A percentile compares a stretch with the other conserved stretches of the same genome.
Conservation (phyloP, 352 stramenopile species). For the Globisporangium echinulatum region DNA sequence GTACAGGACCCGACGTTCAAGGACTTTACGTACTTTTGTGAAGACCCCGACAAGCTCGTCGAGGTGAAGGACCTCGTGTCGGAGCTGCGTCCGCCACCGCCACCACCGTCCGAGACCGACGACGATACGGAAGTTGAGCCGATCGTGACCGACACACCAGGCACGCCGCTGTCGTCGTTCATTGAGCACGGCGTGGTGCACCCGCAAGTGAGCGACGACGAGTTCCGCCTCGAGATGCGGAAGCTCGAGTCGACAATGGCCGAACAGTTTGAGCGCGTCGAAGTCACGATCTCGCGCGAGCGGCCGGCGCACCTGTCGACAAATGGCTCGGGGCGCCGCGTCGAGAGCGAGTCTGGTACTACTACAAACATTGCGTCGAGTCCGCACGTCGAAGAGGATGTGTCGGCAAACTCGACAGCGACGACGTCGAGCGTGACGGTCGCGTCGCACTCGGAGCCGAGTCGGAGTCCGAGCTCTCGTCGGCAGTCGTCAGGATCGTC, state of each 20-base stretch:
- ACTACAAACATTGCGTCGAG: not conserved
- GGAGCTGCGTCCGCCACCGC: conserved; percentile 53
- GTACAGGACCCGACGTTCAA: conserved; percentile 87
- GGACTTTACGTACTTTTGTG: conserved; percentile 87
- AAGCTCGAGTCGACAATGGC: conserved; percentile 60
- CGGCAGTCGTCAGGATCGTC: conserved; percentile 21
- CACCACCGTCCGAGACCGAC: conserved; percentile 31
- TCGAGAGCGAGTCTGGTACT: conserved; percentile 12
- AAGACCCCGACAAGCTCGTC: conserved; percentile 81
- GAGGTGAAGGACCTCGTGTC: conserved; percentile 77
- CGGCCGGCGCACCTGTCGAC: conserved; percentile 35
- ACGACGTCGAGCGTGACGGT: conserved; percentile 17
- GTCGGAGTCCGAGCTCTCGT: conserved; percentile 18
- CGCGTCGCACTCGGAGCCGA: conserved; percentile 13
- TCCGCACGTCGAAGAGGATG: not conserved
- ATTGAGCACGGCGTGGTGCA: conserved; percentile 71
- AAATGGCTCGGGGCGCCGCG: conserved; percentile 21
- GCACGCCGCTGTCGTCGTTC: conserved; percentile 79
- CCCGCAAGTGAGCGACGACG: conserved; percentile 22
- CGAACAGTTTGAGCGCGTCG: conserved; percentile 69
- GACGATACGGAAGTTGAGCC: conserved; percentile 19
- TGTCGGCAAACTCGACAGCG: conserved; percentile 5
- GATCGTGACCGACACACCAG: conserved; percentile 21
- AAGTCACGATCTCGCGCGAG: conserved; percentile 76
- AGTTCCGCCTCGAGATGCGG: conserved; percentile 62